Evolutionary conservation across 2,329 filamentous ascomycete genomes (phyloP).

Genomic region (Knoxdaviesia proteae): DNA sequence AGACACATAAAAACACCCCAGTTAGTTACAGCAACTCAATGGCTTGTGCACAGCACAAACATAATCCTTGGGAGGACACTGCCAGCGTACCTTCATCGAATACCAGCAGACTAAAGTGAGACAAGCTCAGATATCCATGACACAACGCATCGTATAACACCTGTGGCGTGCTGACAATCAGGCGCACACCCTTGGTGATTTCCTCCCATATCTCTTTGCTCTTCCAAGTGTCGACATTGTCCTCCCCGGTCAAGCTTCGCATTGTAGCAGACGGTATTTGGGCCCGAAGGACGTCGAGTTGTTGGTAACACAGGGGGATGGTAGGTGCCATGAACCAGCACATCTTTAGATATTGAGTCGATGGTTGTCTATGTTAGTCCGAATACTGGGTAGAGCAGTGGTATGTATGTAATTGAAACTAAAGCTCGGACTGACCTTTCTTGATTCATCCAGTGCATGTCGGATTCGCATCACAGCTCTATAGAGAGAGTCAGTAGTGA

Average conservation of each 20-base stretch:
- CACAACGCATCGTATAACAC: conserved; percentile 53
- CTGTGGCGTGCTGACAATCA: conserved; percentile 63
- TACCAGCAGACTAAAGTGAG: conserved; percentile 44
- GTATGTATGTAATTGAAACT: neutral
- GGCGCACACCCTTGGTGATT: conserved; percentile 38
- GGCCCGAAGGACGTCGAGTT: conserved; percentile 34
- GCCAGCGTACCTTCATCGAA: conserved; percentile 55
- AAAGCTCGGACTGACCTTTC: conserved; percentile 25
- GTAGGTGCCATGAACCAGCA: conserved; percentile 61
- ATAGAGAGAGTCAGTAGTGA: conserved; percentile 6
- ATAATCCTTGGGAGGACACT: too few relatives aligned
- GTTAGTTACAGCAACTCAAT: too few relatives aligned
- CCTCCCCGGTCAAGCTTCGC: conserved; percentile 43
- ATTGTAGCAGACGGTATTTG: conserved; percentile 40
- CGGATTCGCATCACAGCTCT: conserved; percentile 50
- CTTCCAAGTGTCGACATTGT: conserved; percentile 56
- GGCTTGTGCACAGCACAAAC: too few relatives aligned
- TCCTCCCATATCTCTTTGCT: conserved; percentile 44
- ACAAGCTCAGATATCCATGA: conserved; percentile 52
- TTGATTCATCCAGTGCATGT: conserved; percentile 34
- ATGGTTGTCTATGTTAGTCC: conserved; percentile 4
- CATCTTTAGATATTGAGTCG: conserved; percentile 16
- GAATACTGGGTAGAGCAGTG: neutral
- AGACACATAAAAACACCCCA: too few relatives aligned
- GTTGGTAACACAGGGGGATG: conserved; percentile 45